phyloP scores from a whole-genome alignment of 176 grass and related monocot genomes.

The Pontederia paniculata region DNA sequence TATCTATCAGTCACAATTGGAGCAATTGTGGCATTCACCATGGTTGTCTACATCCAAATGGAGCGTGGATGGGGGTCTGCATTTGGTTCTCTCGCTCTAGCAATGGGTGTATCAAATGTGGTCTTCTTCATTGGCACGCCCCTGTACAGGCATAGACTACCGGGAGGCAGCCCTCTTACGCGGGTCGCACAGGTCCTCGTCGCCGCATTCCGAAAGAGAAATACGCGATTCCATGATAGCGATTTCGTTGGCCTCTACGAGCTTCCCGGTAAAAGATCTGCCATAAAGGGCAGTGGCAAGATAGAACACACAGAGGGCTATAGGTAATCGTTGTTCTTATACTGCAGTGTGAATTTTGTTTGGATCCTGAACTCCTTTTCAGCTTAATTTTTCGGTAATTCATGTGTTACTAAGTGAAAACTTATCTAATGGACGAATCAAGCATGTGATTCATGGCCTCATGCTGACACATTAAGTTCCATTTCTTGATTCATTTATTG shows the following conservation, averaged over 20 bases:
- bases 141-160: conserved; percentile 55
- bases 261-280: conserved; percentile 56
- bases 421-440: too few relatives aligned
- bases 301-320: conserved; percentile 83
- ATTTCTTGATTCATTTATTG: too few relatives aligned
- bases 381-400: too few relatives aligned
- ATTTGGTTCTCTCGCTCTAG: conserved; percentile 68
- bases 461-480: too few relatives aligned
- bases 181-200: conserved; percentile 68
- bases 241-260: conserved; percentile 57
- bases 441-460: too few relatives aligned
- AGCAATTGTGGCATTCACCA: conserved; percentile 69
- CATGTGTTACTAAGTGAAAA: too few relatives aligned
- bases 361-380: too few relatives aligned
- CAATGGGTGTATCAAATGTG: conserved; percentile 72
- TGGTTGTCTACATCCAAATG: conserved; percentile 83
- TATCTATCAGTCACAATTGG: conserved; percentile 83
- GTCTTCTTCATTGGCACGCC: conserved; percentile 75
- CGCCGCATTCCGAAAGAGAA: conserved; percentile 62
- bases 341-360: too few relatives aligned
- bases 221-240: conserved; percentile 31
- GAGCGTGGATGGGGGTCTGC: conserved; percentile 63
- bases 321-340: conserved; percentile 9
- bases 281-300: conserved; percentile 70
- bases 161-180: conserved; percentile 75